Base-by-base conservation (phyloP, 345 rosid species). In the Angophora floribunda region DNA sequence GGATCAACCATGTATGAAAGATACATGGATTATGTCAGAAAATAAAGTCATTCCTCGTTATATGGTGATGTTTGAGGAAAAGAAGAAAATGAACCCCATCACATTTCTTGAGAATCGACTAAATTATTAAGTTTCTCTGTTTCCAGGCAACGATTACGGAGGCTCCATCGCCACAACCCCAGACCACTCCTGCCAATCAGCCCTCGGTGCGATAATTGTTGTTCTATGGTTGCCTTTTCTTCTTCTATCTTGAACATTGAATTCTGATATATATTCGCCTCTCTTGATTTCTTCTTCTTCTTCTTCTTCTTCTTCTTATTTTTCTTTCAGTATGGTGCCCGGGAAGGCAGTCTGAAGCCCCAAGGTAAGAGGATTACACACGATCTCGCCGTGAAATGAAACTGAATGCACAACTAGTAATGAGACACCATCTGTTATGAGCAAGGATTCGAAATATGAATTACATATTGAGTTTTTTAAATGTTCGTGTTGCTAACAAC, bases 301-400 rank as follows among this genome's bases (percentile, higher is more conserved):
- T 52, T 47, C 52, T 44, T 85, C 28, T 10, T 47, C 28, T n/a
- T 85, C 57, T 85, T 15, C 17, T 50, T 67, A 57, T 78, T 85
- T 87, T 36, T 4, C 30, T 90, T 79, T 51, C 86, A 94, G 95
- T 24, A 92, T 89, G 95, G 96, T 8, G 86, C 85, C 52, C 91
- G 95, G 14, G 88, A 93, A 88, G 95, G 96, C 65, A 93, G 96
- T 88, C 95, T 94, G 41, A 91, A 75, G 49, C 95, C 96, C 14
- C 93, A 93, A 90, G 96, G 95, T 94, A 87, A 57, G 82, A 41
- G 49, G 49, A 41, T 19, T 22, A 41, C 28, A 75, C 3, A 2
- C 82, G 19, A 75, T 75, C 49, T 75, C 1, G 1, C 49, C 15
- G 13, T 4, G 22, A 19, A 75, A 75, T 19, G 82, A 49, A 75